Base-by-base conservation (phyloP, 108 stramenopile species). In the Skeletonema marinoi region DNA sequence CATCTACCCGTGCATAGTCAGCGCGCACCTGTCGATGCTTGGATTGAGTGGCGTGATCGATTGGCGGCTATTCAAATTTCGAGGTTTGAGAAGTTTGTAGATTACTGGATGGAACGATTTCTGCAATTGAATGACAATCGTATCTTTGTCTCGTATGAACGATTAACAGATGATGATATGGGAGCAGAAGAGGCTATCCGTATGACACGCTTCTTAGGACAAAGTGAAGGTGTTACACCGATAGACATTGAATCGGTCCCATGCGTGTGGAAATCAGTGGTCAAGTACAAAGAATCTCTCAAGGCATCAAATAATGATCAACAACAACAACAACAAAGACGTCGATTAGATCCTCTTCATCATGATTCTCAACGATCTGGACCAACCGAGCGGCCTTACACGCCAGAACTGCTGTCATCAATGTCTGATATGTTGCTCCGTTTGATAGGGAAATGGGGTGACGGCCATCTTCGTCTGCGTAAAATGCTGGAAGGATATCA, bases 31-130 rank as follows among this genome's bases (percentile, higher is more conserved):
- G 65, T 78, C 17, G 62, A 65, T 58, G 59, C 51, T 32, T 66
- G 66, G 74, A 64, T 78, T 32, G 77, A 68, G 48, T 78, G 77
- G 77, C 58, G 77, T 51, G 77, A 78, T 65, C 21, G 68, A 7
- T 59, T 71, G 38, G 77, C 70, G 7, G 63, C 59, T 50, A 65
- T 44, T 71, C 77, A 78, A 50, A 65, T 78, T 42, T 65, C 14
- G 11, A 78, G 70, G 58, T 78, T 39, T 19, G 69, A 31, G 9
- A 62, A 54, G 38, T 78, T 78, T 41, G 60, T 78, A 6, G 70
- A 78, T 50, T 78, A 78, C 60, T 78, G 77, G 77, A 78, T 78
- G 77, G 42, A 78, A 31, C 69, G 77, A 10, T 78, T 78, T 21
- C 29, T 65, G 8, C 58, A 65, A 8, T 35, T 39, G 36, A 78